Evolutionary conservation across 202 grass and related monocot genomes (phyloP).

Genomic region (Setaria viridis): DNA sequence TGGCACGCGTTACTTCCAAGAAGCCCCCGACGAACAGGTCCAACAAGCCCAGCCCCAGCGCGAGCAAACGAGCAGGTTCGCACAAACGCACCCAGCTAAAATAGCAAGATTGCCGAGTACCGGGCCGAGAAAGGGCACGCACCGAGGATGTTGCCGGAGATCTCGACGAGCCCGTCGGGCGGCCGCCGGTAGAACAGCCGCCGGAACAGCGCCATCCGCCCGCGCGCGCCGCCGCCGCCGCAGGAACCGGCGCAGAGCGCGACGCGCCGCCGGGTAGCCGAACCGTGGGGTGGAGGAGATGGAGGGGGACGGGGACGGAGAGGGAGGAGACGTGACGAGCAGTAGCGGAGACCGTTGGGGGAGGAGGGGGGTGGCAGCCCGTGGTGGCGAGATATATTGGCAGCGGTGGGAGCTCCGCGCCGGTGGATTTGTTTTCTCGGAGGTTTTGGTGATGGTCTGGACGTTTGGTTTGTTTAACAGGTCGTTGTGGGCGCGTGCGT

Average conservation of each 20-base stretch:
- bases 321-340: constrained; percentile 37
- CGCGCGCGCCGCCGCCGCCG: not conserved
- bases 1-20: constrained; percentile 36
- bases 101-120: constrained; percentile 11
- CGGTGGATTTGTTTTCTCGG: constrained; percentile 47
- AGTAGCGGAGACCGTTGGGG: constrained; percentile 33
- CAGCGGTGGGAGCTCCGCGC: constrained; percentile 1
- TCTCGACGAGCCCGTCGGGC: constrained; percentile 69
- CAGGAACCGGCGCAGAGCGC: not conserved
- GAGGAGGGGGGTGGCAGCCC: not conserved
- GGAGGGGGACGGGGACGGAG: not conserved
- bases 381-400: not conserved
- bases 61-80: constrained; percentile 13
- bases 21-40: constrained; percentile 37
- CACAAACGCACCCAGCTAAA: not conserved
- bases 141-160: constrained; percentile 68
- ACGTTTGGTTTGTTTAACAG: constrained; percentile 45
- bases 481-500: constrained; percentile 48
- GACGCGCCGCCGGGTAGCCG: not conserved
- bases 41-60: not conserved
- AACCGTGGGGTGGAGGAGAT: not conserved
- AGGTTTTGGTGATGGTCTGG: constrained; percentile 36
- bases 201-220: constrained; percentile 69
- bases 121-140: not conserved
- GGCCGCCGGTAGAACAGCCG: constrained; percentile 67